phyloP scores from a whole-genome alignment of 805 yeast species.

The Diddensiella transvaalensis region DNA sequence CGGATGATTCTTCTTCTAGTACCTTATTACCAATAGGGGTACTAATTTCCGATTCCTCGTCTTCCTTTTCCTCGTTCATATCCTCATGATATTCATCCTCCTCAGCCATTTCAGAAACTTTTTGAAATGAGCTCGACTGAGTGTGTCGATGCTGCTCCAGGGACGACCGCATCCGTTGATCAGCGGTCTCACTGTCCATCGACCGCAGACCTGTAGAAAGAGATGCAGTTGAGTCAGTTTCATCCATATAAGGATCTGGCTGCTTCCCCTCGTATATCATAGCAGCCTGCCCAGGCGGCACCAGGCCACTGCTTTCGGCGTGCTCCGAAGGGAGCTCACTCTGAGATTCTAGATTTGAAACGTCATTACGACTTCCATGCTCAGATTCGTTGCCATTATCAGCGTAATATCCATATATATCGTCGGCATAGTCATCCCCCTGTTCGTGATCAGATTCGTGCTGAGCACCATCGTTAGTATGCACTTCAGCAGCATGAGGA shows the following conservation, averaged over 20 bases:
- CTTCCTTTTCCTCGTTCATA: neutral
- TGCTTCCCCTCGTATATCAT: slow-evolving; percentile 2
- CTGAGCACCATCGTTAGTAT: neutral
- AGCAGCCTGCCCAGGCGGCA: neutral
- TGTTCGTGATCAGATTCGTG: neutral
- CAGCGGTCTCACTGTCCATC: slow-evolving; percentile 17
- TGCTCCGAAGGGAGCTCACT: neutral
- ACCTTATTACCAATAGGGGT: slow-evolving; percentile 5
- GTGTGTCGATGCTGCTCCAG: slow-evolving; percentile 18
- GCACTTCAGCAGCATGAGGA: neutral
- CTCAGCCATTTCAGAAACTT: slow-evolving; percentile 3
- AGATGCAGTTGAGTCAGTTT: slow-evolving; percentile 28
- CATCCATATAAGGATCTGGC: slow-evolving; percentile 12
- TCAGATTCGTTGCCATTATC: slow-evolving; percentile 8
- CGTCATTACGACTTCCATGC: too few relatives aligned
- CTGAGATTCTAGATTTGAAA: neutral
- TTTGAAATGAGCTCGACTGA: slow-evolving; percentile 16
- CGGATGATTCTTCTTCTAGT: slow-evolving; percentile 4
- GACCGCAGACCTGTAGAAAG: slow-evolving; percentile 29
- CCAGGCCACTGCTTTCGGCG: neutral
- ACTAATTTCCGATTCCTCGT: slow-evolving; percentile 6
- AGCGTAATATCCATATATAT: slow-evolving; percentile 21
- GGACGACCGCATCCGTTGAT: slow-evolving; percentile 10
- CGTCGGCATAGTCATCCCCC: slow-evolving; percentile 16
- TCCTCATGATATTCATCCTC: slow-evolving; percentile 10